Evolutionary conservation across 1,284 basidiomycete species (phyloP), one percentile per base, ranked within the genome.

Genomic region (Mycena citricolor): DNA sequence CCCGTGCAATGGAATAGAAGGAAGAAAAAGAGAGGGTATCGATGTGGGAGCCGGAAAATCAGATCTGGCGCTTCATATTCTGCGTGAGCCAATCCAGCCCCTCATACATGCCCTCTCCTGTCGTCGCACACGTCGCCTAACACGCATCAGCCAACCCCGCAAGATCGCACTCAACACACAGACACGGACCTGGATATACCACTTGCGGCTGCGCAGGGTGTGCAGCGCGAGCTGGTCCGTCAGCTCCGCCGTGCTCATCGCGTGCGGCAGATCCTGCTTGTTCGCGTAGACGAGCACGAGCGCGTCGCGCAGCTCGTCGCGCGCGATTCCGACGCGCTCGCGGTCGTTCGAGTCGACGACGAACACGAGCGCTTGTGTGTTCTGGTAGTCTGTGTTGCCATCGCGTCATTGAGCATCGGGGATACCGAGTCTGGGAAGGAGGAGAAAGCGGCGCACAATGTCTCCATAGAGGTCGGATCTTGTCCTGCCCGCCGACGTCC

Each of bases 281-380:
- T 99, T 98, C 67, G 94, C 94, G 63, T 97, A 99, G 61, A 99
- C 97, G 57, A 99, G 86, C 58, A 99, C 85, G 61, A 98, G 87
- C 39, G 97, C 97, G 68, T 99, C 94, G 55, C 95, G 90, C 57
- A 99, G 88, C 75, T 99, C 97, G 64, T 99, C 95, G 53, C 97
- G 89, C 40, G 97, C 97, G 75, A 99, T 97, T 41, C 91, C 89
- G 54, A 99, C 90, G 89, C 97, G 95, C 73, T 99, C 97, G 71
- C 97, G 80, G 77, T 99, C 97, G 72, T 99, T 99, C 44, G 97
- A 99, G 71, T 99, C 97, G 56, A 99, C 94, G 47, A 99, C 97
- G 69, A 99, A 99, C 67, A 99, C 99, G 75, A 99, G 97, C 58
- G 95, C 97, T 75, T 99, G 97, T 35, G 97, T 99, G 79, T 99